Conservation (phyloP, 1,284 basidiomycete species). For the Phylloporus sp. region DNA sequence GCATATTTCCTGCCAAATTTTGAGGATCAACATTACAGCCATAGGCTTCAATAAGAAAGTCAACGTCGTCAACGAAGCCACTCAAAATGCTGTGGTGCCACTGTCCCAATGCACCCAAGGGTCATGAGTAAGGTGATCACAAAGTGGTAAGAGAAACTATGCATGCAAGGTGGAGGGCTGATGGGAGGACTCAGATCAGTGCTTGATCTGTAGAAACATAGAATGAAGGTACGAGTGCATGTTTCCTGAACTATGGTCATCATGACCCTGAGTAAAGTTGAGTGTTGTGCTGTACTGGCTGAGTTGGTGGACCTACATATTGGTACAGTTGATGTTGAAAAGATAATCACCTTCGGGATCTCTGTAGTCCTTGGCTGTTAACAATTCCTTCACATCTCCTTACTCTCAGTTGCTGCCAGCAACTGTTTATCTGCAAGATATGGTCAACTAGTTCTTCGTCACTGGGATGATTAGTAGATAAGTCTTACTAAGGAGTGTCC, state of each 20-base stretch:
- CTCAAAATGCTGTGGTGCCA: slow-evolving; percentile 22
- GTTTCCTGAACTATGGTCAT: slow-evolving; percentile 29
- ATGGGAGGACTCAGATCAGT: slow-evolving; percentile 17
- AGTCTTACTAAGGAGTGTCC: too few species aligned
- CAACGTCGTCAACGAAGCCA: slow-evolving; percentile 23
- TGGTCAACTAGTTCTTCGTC: too few species aligned
- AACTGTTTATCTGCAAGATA: too few species aligned
- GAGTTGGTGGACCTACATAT: slow-evolving; percentile 26
- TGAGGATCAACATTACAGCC: slow-evolving; percentile 37
- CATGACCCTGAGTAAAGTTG: not conserved
- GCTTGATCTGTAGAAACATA: not conserved
- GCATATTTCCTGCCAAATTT: slow-evolving; percentile 34
- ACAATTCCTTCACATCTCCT: slow-evolving; percentile 34
- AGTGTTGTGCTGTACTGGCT: not conserved
- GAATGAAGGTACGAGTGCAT: slow-evolving; percentile 30
- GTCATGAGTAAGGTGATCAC: not conserved
- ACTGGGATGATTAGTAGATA: too few species aligned
- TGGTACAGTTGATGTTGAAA: slow-evolving; percentile 37
- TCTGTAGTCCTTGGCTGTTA: slow-evolving; percentile 23
- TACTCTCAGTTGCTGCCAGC: too few species aligned
- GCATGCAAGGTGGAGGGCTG: slow-evolving; percentile 39
- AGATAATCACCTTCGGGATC: slow-evolving; percentile 27
- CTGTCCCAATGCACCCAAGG: not conserved
- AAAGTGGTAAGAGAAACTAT: slow-evolving; percentile 13
- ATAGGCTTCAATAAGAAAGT: slow-evolving; percentile 28